Conservation (phyloP, 2,329 filamentous ascomycete genomes). For the Periconia digitata region DNA sequence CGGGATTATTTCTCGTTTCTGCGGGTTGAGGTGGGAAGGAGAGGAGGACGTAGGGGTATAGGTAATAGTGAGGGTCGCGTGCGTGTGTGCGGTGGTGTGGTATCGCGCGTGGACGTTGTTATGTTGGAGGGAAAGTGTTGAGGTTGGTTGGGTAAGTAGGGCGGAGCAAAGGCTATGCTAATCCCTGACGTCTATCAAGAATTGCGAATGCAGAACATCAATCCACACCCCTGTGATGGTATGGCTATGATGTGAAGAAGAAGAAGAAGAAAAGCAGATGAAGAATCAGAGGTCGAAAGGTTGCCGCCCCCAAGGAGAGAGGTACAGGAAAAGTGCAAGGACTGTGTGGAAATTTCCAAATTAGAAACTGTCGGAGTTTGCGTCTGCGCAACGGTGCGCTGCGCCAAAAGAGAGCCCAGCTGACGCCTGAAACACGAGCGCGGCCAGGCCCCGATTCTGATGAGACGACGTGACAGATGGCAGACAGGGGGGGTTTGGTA, state of each 20-base stretch:
- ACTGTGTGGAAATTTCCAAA: not conserved
- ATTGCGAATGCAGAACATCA: too few relatives aligned
- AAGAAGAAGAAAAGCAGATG: not conserved
- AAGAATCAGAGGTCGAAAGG: not conserved
- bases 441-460: not conserved
- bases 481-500: not conserved
- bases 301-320: too few relatives aligned
- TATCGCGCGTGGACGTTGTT: too few relatives aligned
- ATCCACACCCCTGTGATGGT: too few relatives aligned
- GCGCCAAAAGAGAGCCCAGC: not conserved
- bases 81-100: too few relatives aligned
- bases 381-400: not conserved
- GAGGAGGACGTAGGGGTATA: not conserved
- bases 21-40: not conserved
- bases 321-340: too few relatives aligned
- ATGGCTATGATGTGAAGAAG: too few relatives aligned
- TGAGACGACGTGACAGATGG: not conserved
- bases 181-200: too few relatives aligned
- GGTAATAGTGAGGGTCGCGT: not conserved
- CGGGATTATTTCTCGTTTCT: not conserved
- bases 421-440: not conserved
- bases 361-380: not conserved
- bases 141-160: not conserved
- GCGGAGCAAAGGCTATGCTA: not conserved
- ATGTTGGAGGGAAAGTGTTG: not conserved